Base-by-base conservation (phyloP, 106 monocot genomes). In the Allium cepa region DNA sequence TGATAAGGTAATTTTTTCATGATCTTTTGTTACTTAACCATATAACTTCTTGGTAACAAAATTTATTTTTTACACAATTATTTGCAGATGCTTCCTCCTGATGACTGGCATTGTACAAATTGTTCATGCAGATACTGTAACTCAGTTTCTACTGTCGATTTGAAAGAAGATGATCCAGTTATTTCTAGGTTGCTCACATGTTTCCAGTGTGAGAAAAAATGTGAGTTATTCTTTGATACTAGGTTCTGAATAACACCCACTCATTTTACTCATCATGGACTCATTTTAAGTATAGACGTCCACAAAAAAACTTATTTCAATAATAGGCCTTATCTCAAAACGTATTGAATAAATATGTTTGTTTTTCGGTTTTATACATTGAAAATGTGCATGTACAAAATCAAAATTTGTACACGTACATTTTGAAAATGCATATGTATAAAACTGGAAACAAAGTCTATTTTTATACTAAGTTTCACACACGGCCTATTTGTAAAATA, bases 101-200 rank as follows among this genome's bases (percentile, higher is more conserved):
- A 88, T 67, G 84, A 92, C 62, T 88, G 88, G 88, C 78, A 79
- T 60, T 88, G 88, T 65, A 66, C 73, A 17, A 82, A 90, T 65
- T 99, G 99, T 74, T 79, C 81, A n/a, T 99, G 99, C 76, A 86
- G 69, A 75, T 99, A 83, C 71, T 99, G 99, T 78, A 78, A 81
- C 46, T 17, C 36, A 58, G 76, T 64, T 67, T 67, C 63, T 76
- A 62, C 48, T 57, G 64, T 36, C 50, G 47, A 17, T 69, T 1
- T 15, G 18, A 18, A 72, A 45, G 78, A 17, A 13, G 17, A 28
- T 59, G 18, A 17, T 64, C 15, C 8, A 66, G 26, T 70, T 51
- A 26, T 7, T 75, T 62, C 69, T 53, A 16, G 16, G 27, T 71
- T 97, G 51, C 67, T 88, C 52, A 74, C 78, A 53, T 97, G 96